Conservation (phyloP, 192 early-diverging fungal species). For the Podila horticola region DNA sequence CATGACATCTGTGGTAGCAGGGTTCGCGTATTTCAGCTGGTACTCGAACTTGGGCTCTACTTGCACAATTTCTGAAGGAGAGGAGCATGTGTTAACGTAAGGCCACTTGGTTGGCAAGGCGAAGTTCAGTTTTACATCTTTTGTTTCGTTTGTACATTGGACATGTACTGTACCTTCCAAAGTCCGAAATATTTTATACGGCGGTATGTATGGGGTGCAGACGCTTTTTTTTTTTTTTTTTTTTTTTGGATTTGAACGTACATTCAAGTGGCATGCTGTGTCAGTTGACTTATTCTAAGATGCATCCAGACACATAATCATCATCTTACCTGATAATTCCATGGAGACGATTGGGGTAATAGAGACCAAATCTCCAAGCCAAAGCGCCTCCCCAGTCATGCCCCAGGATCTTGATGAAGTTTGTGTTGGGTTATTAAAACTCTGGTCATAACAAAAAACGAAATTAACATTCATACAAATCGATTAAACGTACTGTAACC, state of each 20-base stretch:
- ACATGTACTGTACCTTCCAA: conserved; percentile 21
- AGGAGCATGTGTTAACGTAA: not conserved
- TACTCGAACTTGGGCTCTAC: conserved; percentile 31
- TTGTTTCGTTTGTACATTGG: not conserved
- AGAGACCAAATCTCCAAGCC: conserved; percentile 45
- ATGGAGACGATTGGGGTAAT: conserved; percentile 28
- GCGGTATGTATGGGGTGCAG: conserved; percentile 35
- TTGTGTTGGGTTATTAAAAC: too few relatives aligned
- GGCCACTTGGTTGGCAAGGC: not conserved
- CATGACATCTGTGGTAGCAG: conserved; percentile 1
- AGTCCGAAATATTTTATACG: not conserved
- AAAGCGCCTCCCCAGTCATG: conserved; percentile 49
- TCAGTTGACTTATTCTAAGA: too few relatives aligned
- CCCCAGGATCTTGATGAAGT: conserved; percentile 19
- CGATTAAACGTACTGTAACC: conserved; percentile 31
- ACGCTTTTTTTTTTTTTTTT: too few relatives aligned
- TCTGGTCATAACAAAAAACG: too few relatives aligned
- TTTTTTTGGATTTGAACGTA: too few relatives aligned
- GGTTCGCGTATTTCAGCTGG: conserved; percentile 27
- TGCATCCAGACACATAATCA: too few relatives aligned
- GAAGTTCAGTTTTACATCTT: too few relatives aligned
- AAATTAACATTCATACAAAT: not conserved
- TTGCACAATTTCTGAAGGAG: conserved; percentile 20
- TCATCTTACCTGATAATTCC: conserved; percentile 29
- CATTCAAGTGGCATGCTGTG: too few relatives aligned